Percentiles rank a stretch among this genome's conserved stretches.
Evolutionary conservation across 352 stramenopile species (phyloP).

Genomic region (Pythium periplocum): DNA sequence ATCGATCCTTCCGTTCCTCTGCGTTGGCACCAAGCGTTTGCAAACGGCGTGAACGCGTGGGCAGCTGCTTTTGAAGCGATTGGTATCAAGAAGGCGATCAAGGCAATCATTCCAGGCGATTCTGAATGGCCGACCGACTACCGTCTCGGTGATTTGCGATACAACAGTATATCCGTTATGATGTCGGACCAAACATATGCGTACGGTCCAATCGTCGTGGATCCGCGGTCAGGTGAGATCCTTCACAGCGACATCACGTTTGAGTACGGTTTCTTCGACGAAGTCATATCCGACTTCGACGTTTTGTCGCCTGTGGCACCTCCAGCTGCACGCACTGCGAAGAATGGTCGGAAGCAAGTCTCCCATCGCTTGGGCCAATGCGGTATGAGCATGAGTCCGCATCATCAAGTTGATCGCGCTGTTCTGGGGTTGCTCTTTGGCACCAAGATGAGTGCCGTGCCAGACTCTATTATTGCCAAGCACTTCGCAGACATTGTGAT

Average conservation of each 20-base stretch:
- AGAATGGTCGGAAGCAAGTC: not conserved
- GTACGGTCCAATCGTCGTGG: conserved; percentile 53
- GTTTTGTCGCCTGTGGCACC: conserved; percentile 32
- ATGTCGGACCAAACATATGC: conserved; percentile 78
- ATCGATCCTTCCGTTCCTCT: conserved; percentile 78
- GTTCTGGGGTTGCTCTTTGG: conserved; percentile 30
- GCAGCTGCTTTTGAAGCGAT: conserved; percentile 67
- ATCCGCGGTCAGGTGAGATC: conserved; percentile 82
- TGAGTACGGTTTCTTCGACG: conserved; percentile 82
- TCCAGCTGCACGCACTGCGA: conserved; percentile 5
- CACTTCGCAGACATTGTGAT: conserved; percentile 79
- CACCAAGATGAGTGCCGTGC: conserved; percentile 25
- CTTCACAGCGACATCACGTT: conserved; percentile 85
- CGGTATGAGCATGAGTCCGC: conserved; percentile 27
- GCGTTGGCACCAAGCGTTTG: conserved; percentile 62
- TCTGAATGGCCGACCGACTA: conserved; percentile 76
- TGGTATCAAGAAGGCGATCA: conserved; percentile 67
- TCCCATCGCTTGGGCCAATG: conserved; percentile 24
- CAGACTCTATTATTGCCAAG: conserved; percentile 50
- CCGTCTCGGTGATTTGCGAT: conserved; percentile 78
- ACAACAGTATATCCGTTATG: conserved; percentile 83
- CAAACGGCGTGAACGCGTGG: conserved; percentile 69
- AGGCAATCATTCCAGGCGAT: conserved; percentile 57
- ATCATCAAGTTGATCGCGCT: conserved; percentile 38
- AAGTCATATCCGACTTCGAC: conserved; percentile 51